These are phyloP conservation scores for Quercus bicolor DNA, from an alignment of 306 rosid genomes.

Conservation along the genomic window DNA sequence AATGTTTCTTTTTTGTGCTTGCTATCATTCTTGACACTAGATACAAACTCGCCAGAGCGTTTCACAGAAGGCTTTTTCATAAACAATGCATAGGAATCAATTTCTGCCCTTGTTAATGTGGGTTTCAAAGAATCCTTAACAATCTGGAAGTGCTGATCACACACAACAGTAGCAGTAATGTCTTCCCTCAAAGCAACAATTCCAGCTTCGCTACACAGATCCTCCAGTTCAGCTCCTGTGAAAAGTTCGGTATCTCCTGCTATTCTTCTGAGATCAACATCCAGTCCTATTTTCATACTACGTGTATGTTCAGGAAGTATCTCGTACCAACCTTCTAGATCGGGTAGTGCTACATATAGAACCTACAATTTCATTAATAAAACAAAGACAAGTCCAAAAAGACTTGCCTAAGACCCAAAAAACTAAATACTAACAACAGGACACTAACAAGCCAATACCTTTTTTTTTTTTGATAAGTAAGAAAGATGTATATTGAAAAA, in stretches of 20 bases:
- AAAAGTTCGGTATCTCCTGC: slow-evolving; percentile 75
- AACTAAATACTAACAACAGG: neutral
- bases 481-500: too few relatives aligned
- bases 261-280: slow-evolving; percentile 59
- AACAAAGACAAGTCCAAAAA: neutral
- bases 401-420: slow-evolving; percentile 2
- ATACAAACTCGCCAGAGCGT: slow-evolving; percentile 16
- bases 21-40: slow-evolving; percentile 9
- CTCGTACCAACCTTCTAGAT: too few relatives aligned
- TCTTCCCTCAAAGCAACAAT: slow-evolving; percentile 77
- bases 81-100: slow-evolving; percentile 52
- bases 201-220: slow-evolving; percentile 85
- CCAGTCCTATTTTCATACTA: slow-evolving; percentile 47
- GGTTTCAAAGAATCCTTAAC: slow-evolving; percentile 64
- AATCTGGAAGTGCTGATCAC: slow-evolving; percentile 58
- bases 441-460: too few relatives aligned
- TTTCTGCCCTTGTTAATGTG: slow-evolving; percentile 46
- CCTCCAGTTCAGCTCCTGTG: slow-evolving; percentile 89
- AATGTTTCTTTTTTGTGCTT: slow-evolving; percentile 2
- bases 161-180: slow-evolving; percentile 54
- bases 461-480: too few relatives aligned
- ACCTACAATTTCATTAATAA: too few relatives aligned
- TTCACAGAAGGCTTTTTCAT: slow-evolving; percentile 43
- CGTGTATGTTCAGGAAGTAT: slow-evolving; percentile 14
- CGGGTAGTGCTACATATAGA: too few relatives aligned